Percentiles rank a stretch among this genome's conserved stretches.
Conservation (phyloP, 306 rosid species). For the Quillaja saponaria region DNA sequence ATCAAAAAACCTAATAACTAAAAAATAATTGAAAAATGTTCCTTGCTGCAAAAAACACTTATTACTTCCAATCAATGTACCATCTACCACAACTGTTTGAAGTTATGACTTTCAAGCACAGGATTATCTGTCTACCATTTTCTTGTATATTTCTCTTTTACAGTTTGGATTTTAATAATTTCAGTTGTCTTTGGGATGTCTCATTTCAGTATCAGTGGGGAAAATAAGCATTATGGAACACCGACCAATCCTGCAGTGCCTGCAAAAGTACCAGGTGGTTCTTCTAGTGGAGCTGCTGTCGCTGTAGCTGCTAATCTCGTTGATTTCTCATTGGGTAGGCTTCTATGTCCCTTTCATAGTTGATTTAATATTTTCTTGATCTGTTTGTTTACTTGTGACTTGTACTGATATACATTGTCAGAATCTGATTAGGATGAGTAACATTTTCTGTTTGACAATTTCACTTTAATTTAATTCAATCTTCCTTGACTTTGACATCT, state of each 20-base stretch:
- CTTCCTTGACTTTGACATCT: no score
- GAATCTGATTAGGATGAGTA: background rate
- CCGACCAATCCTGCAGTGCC: conserved; percentile 81
- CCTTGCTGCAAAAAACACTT: no score
- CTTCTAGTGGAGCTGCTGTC: conserved; percentile 93
- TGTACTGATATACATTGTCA: background rate
- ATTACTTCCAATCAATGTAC: no score
- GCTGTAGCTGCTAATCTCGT: conserved; percentile 88
- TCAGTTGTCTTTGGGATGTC: conserved; percentile 11
- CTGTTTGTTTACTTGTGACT: background rate
- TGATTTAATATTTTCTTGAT: background rate
- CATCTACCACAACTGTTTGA: no score
- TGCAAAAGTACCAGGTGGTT: conserved; percentile 79
- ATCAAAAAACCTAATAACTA: no score
- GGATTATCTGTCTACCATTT: conserved; percentile 12
- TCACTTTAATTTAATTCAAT: background rate
- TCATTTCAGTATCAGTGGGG: conserved; percentile 71
- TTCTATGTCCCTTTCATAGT: conserved; percentile 14
- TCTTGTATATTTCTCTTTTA: background rate
- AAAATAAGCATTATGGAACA: conserved; percentile 75
- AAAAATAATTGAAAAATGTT: no score
- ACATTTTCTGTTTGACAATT: background rate
- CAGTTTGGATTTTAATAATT: background rate
- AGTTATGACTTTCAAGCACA: background rate
- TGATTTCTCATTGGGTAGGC: conserved; percentile 85